Evolutionary conservation across 108 stramenopile species (phyloP).

Genomic region (Cyclotella sp.): DNA sequence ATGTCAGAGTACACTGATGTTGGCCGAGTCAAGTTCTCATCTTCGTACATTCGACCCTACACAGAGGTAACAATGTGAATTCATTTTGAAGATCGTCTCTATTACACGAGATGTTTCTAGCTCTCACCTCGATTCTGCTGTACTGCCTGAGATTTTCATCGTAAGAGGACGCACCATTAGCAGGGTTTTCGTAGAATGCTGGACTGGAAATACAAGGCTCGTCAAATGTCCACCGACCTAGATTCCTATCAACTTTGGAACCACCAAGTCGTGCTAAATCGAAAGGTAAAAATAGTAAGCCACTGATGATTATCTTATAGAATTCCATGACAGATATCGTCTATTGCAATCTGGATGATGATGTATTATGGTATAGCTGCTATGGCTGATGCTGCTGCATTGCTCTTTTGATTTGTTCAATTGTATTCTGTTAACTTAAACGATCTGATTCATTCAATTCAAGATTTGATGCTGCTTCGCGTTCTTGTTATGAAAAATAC

Average conservation of each 20-base stretch:
- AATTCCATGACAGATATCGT: no score
- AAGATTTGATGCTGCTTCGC: no score
- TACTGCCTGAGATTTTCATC: background rate
- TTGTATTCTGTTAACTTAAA: no score
- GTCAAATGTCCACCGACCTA: slow-evolving; percentile 14
- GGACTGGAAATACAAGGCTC: slow-evolving; percentile 14
- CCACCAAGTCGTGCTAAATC: no score
- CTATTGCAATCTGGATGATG: no score
- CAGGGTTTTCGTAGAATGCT: slow-evolving; percentile 5
- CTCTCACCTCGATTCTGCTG: background rate
- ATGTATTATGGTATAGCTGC: no score
- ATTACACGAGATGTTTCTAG: background rate
- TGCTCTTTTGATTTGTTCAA: no score
- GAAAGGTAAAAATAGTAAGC: no score
- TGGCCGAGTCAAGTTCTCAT: background rate
- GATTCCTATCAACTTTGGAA: background rate
- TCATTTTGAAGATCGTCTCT: background rate
- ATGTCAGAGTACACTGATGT: slow-evolving; percentile 6
- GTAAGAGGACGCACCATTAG: background rate
- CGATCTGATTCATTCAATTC: no score
- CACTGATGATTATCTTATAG: no score
- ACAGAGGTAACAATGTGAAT: background rate
- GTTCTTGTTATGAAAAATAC: no score
- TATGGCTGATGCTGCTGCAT: no score
- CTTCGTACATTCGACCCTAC: background rate